A percentile compares a stretch with the other conserved stretches of the same genome.
phyloP scores from a whole-genome alignment of 192 early-diverging fungal species.

The Podila minutissima region DNA sequence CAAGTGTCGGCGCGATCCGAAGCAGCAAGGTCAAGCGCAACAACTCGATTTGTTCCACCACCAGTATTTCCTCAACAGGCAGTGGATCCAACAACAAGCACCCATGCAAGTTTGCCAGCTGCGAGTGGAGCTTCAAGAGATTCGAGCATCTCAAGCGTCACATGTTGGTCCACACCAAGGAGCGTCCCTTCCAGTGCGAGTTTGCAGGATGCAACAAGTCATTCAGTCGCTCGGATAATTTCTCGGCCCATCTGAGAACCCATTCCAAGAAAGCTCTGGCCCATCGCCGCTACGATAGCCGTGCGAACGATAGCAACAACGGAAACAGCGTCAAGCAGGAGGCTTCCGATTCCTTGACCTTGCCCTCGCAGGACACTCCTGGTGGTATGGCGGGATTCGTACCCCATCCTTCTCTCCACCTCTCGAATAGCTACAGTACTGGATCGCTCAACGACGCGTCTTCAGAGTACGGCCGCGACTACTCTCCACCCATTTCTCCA shows the following conservation, averaged over 20 bases:
- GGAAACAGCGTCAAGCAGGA: conserved; percentile 27
- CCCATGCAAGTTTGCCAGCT: conserved; percentile 61
- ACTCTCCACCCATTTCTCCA: conserved; percentile 40
- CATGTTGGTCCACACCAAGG: conserved; percentile 81
- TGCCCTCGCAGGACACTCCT: neutral
- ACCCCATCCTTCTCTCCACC: conserved; percentile 32
- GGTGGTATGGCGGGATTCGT: conserved; percentile 33
- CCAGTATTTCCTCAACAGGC: conserved; percentile 43
- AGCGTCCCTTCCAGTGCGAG: conserved; percentile 74
- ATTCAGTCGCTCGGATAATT: conserved; percentile 83
- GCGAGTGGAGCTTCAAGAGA: conserved; percentile 77
- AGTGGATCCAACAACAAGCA: conserved; percentile 55
- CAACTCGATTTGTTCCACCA: conserved; percentile 58
- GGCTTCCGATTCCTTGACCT: conserved; percentile 17
- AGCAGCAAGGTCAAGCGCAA: conserved; percentile 49
- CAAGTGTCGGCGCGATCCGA: conserved; percentile 33
- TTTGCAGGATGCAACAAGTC: conserved; percentile 80
- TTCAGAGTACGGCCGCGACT: conserved; percentile 42
- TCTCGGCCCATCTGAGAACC: conserved; percentile 77
- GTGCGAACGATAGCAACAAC: conserved; percentile 1
- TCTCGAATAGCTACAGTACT: conserved; percentile 22
- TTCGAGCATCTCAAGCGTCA: conserved; percentile 87
- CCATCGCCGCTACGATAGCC: conserved; percentile 39
- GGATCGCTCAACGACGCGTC: conserved; percentile 22
- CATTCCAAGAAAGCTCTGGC: conserved; percentile 73